Conservation (phyloP, 495 filamentous ascomycete species). For the Penicillium argentinense region DNA sequence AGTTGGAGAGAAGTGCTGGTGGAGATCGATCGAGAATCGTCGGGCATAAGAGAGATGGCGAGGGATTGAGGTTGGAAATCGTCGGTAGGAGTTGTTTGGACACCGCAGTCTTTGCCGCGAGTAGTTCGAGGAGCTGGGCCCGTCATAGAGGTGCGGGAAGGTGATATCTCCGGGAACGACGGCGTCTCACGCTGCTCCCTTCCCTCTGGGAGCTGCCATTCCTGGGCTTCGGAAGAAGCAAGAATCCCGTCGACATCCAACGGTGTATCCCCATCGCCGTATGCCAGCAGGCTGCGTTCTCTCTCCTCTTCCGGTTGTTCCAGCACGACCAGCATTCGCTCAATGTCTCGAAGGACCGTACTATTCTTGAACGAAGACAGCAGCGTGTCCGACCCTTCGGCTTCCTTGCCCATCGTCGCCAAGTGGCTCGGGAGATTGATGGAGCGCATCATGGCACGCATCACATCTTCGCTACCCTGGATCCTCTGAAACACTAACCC, state of each 20-base stretch:
- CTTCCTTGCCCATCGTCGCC: constrained; percentile 46
- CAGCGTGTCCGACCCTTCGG: constrained; percentile 44
- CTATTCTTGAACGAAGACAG: constrained; percentile 57
- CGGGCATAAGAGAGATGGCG: constrained; percentile 1
- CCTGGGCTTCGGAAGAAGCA: constrained; percentile 35
- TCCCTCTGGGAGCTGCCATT: constrained; percentile 41
- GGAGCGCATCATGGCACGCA: constrained; percentile 38
- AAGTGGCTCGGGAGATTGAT: constrained; percentile 42
- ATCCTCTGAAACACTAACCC: constrained; percentile 44
- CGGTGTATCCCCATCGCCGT: constrained; percentile 33
- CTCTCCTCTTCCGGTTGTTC: constrained; percentile 42
- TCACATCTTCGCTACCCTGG: constrained; percentile 45
- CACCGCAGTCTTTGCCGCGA: constrained; percentile 28
- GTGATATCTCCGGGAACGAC: constrained; percentile 30
- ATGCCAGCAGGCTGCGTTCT: constrained; percentile 21
- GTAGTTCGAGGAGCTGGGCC: constrained; percentile 15
- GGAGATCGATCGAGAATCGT: constrained; percentile 15
- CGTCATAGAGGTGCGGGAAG: constrained; percentile 28
- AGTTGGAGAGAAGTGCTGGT: constrained; percentile 28
- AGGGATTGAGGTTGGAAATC: constrained; percentile 6
- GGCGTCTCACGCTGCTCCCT: constrained; percentile 23
- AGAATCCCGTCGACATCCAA: constrained; percentile 36
- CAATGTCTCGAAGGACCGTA: constrained; percentile 51
- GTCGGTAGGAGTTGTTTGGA: constrained; percentile 20
- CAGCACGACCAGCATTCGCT: constrained; percentile 48